Conservation (phyloP, 2,329 filamentous ascomycete genomes). For the Cercospora beticola region DNA sequence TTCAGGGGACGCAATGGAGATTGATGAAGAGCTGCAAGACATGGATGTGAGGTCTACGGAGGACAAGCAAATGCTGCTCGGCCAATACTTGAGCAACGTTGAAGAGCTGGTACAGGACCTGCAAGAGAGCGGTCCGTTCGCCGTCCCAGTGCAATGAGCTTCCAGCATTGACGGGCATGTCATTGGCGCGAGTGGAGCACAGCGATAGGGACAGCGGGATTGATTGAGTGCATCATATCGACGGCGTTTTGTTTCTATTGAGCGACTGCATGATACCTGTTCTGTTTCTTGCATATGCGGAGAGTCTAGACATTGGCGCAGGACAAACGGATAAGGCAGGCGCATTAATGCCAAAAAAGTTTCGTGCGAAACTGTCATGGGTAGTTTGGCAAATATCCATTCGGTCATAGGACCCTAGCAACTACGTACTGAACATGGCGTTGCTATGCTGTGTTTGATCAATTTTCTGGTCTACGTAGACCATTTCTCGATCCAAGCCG, state of each 20-base stretch:
- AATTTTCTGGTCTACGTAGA: neutral
- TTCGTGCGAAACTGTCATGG: neutral
- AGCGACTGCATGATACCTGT: constrained; percentile 14
- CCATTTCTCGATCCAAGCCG: neutral
- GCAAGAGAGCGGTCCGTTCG: constrained; percentile 71
- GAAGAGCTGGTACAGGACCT: constrained; percentile 80
- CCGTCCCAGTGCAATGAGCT: constrained; percentile 3
- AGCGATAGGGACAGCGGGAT: neutral
- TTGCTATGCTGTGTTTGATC: neutral
- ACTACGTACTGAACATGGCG: neutral
- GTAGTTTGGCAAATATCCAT: neutral
- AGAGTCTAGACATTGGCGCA: neutral
- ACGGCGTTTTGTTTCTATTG: neutral
- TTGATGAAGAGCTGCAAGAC: constrained; percentile 36
- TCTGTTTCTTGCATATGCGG: neutral
- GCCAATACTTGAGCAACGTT: constrained; percentile 75
- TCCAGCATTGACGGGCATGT: too few relatives aligned
- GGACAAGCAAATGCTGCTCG: constrained; percentile 78
- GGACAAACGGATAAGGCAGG: neutral
- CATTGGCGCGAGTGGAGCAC: neutral
- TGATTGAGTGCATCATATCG: neutral
- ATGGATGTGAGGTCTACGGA: constrained; percentile 63
- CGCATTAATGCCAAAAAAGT: neutral
- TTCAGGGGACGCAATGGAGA: constrained; percentile 38
- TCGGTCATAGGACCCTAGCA: neutral